Conservation (phyloP, 192 early-diverging fungal species). For the Allomyces macrogynus region DNA sequence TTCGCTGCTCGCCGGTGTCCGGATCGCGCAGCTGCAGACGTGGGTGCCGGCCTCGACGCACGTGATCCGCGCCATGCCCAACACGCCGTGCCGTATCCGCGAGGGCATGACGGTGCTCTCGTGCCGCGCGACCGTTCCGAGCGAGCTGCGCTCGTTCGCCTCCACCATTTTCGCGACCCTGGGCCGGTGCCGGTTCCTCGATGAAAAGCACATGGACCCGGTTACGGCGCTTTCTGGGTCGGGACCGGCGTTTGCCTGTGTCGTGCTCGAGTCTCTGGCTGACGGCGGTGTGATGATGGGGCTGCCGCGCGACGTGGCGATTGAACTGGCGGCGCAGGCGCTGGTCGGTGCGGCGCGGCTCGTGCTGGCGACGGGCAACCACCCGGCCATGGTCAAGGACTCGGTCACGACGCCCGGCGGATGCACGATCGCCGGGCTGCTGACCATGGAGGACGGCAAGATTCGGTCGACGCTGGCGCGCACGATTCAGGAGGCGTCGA, state of each 20-base stretch:
- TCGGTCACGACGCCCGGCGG: conserved; percentile 30
- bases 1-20: conserved; percentile 29
- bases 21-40: conserved; percentile 20
- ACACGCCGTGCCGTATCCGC: conserved; percentile 27
- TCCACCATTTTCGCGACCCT: conserved; percentile 25
- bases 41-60: conserved; percentile 21
- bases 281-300: conserved; percentile 40
- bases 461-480: conserved; percentile 31
- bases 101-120: conserved; percentile 32
- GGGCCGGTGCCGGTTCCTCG: conserved; percentile 21
- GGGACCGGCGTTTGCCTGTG: conserved; percentile 33
- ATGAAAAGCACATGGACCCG: conserved; percentile 31
- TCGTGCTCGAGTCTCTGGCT: conserved; percentile 28
- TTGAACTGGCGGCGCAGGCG: conserved; percentile 29
- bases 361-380: conserved; percentile 24
- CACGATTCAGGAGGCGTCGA: conserved; percentile 28
- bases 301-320: conserved; percentile 26
- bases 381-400: conserved; percentile 32
- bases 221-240: conserved; percentile 27
- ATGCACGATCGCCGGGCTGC: conserved; percentile 29
- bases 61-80: conserved; percentile 32
- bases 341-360: conserved; percentile 28
- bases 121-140: conserved; percentile 12
- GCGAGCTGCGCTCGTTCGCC: conserved; percentile 15
- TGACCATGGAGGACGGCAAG: conserved; percentile 35